Evolutionary conservation across 2,329 filamentous ascomycete species (phyloP).

Genomic region (Apiospora arundinis): DNA sequence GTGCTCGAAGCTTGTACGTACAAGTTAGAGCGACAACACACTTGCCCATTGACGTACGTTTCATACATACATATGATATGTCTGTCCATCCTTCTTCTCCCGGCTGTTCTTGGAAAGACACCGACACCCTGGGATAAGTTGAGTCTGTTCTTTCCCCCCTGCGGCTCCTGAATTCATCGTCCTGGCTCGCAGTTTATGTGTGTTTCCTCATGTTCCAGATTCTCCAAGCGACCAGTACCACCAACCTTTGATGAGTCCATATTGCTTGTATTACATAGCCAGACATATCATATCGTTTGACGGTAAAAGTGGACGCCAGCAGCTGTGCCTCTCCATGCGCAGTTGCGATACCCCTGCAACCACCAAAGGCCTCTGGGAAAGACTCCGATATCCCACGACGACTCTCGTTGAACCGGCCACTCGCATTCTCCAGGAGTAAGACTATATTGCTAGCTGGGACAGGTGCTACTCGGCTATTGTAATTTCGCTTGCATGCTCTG

Average conservation of each 20-base stretch:
- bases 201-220: not conserved
- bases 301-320: not conserved
- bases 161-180: not conserved
- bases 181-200: not conserved
- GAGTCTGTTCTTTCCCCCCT: not conserved
- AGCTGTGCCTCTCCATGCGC: not conserved
- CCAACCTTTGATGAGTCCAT: not conserved
- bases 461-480: not conserved
- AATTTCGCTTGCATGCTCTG: not conserved
- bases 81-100: not conserved
- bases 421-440: not conserved
- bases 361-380: not conserved
- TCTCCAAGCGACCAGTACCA: not conserved
- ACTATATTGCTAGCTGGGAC: not conserved
- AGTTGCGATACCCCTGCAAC: not conserved
- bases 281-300: not conserved
- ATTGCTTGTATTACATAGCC: not conserved
- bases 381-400: not conserved
- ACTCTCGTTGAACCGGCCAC: not conserved
- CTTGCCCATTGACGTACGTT: not conserved
- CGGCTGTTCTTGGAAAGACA: not conserved
- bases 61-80: conserved; percentile 1
- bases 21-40: not conserved
- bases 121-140: not conserved
- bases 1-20: not conserved